These are phyloP conservation scores for Rhodotorula toruloides DNA, from an alignment of 768 basidiomycete species.

Conservation along the genomic window DNA sequence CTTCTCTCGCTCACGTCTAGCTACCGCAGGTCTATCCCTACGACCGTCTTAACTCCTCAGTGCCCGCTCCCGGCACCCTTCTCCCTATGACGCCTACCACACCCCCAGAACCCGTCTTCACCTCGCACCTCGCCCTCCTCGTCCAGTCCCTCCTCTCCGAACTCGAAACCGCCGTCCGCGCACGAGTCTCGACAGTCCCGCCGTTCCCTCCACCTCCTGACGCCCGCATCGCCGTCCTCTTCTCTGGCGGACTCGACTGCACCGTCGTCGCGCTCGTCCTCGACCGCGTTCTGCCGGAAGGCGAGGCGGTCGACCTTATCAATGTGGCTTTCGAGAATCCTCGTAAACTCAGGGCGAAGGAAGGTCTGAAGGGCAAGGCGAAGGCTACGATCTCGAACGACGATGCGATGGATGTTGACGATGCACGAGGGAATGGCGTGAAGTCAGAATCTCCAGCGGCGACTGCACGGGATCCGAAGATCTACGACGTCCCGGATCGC, in stretches of 20 bases:
- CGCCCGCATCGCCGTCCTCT: slow-evolving; percentile 69
- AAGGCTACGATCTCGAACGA: slow-evolving; percentile 2
- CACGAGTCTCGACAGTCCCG: slow-evolving; percentile 34
- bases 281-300: slow-evolving; percentile 53
- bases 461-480: neutral
- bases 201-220: slow-evolving; percentile 27
- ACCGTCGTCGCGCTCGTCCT: slow-evolving; percentile 75
- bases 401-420: neutral
- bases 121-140: slow-evolving; percentile 35
- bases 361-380: slow-evolving; percentile 42
- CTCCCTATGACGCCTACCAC: neutral
- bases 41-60: slow-evolving; percentile 40
- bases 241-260: slow-evolving; percentile 94
- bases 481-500: slow-evolving; percentile 84
- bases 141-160: slow-evolving; percentile 38
- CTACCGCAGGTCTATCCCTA: slow-evolving; percentile 37
- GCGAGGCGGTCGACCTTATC: slow-evolving; percentile 37
- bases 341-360: slow-evolving; percentile 56
- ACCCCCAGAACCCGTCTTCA: slow-evolving; percentile 5
- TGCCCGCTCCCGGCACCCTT: slow-evolving; percentile 34
- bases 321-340: slow-evolving; percentile 65
- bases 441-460: neutral
- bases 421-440: neutral
- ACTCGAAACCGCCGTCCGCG: slow-evolving; percentile 27
- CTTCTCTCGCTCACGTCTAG: too few species aligned